phyloP scores from a whole-genome alignment of 192 early-diverging fungal species.

The Cetraspora pellucida region DNA sequence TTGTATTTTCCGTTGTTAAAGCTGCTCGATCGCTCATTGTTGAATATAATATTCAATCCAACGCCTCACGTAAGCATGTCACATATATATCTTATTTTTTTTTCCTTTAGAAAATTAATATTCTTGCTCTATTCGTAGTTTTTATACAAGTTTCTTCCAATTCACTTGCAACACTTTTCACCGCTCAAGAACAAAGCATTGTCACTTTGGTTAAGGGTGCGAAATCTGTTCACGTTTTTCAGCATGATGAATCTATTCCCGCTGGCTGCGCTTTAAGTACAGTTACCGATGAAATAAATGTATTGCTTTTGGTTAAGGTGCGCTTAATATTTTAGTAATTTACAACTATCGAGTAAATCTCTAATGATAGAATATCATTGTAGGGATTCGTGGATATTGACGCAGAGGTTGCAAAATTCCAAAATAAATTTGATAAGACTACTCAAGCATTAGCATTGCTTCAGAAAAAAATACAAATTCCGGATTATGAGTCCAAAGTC shows the following conservation, averaged over 20 bases:
- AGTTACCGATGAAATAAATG: conserved; percentile 69
- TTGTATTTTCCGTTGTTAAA: conserved; percentile 74
- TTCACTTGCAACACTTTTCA: conserved; percentile 48
- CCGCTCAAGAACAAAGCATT: conserved; percentile 65
- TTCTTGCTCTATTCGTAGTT: background rate
- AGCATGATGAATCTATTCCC: conserved; percentile 58
- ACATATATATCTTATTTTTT: background rate
- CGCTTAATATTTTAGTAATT: background rate
- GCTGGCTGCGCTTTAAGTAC: conserved; percentile 78
- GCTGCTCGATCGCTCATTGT: conserved; percentile 76
- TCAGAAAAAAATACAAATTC: conserved; percentile 62
- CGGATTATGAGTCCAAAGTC: conserved; percentile 74
- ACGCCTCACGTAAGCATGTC: conserved; percentile 56
- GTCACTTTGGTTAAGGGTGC: conserved; percentile 73
- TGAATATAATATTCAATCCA: conserved; percentile 76
- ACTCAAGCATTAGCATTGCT: conserved; percentile 60
- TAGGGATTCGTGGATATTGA: conserved; percentile 71
- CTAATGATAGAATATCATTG: background rate
- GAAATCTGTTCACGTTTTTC: conserved; percentile 66
- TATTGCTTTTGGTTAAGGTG: conserved; percentile 77
- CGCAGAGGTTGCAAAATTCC: conserved; percentile 79
- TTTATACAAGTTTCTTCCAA: conserved; percentile 41
- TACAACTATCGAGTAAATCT: too few relatives aligned
- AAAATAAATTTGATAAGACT: conserved; percentile 73
- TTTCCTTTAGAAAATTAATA: background rate